Evolutionary conservation across 2,329 filamentous ascomycete species (phyloP).

Genomic region (Fragosphaeria purpurea): DNA sequence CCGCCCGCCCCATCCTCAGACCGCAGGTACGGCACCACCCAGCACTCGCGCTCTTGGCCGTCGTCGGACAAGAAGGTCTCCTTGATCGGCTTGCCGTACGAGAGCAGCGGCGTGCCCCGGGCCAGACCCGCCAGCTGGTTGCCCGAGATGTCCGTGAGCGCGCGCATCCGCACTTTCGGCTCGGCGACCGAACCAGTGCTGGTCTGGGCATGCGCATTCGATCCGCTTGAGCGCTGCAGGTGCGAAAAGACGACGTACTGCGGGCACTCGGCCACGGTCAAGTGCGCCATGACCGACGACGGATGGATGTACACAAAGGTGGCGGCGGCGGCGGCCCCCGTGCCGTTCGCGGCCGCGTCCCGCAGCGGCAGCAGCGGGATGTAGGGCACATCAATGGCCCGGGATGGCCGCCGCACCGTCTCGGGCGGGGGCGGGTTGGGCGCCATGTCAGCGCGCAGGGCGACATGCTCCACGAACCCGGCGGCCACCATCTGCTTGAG

Average conservation of each 20-base stretch:
- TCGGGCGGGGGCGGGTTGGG: constrained; percentile 65
- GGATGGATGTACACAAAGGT: constrained; percentile 81
- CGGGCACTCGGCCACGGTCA: constrained; percentile 63
- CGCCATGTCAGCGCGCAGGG: constrained; percentile 80
- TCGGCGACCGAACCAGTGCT: constrained; percentile 33
- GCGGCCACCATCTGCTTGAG: constrained; percentile 87
- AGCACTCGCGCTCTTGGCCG: constrained; percentile 56
- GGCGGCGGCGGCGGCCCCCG: constrained; percentile 33
- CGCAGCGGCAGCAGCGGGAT: constrained; percentile 65
- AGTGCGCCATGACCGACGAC: constrained; percentile 64
- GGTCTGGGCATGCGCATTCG: constrained; percentile 12
- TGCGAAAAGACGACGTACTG: constrained; percentile 81
- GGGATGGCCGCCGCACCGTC: constrained; percentile 56
- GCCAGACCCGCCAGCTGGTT: constrained; percentile 69
- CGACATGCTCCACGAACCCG: constrained; percentile 89
- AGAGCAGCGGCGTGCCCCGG: constrained; percentile 73
- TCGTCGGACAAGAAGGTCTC: constrained; percentile 47
- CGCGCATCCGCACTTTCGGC: constrained; percentile 77
- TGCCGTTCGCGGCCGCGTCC: constrained; percentile 25
- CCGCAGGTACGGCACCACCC: constrained; percentile 68
- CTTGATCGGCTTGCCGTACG: constrained; percentile 84
- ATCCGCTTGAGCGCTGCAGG: constrained; percentile 57
- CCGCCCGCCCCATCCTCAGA: constrained; percentile 55
- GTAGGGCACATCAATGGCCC: constrained; percentile 90
- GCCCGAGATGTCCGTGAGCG: constrained; percentile 69